Percentiles rank a stretch among this genome's conserved stretches.
Conservation (phyloP, 2,329 filamentous ascomycete genomes). For the Fonsecaea erecta region DNA sequence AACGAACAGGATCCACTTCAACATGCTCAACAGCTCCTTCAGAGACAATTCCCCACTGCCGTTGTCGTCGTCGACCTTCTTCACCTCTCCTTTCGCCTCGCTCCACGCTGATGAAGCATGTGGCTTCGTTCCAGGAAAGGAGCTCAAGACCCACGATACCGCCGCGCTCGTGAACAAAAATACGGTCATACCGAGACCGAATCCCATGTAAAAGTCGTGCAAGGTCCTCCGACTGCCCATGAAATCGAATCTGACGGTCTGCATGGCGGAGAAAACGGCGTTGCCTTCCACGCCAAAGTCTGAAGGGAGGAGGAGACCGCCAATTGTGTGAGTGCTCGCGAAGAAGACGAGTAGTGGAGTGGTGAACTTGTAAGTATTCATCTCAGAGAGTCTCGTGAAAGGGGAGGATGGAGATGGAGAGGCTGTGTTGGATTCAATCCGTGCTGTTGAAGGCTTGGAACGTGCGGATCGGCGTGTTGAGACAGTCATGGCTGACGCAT, state of each 20-base stretch:
- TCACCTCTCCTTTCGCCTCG: background rate
- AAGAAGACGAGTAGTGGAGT: background rate
- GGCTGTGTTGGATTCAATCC: background rate
- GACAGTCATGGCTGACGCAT: background rate
- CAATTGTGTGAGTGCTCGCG: background rate
- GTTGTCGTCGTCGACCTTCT: background rate
- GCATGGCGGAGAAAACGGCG: background rate
- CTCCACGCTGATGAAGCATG: background rate
- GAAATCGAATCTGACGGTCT: background rate
- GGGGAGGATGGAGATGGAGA: background rate
- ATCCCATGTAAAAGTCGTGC: slow-evolving; percentile 4
- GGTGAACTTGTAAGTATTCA: background rate
- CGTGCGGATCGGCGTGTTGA: background rate
- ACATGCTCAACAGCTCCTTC: background rate
- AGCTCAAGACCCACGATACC: background rate
- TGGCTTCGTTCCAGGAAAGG: background rate
- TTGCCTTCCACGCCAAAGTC: background rate
- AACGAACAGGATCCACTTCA: background rate
- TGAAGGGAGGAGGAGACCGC: background rate
- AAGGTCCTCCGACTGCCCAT: background rate
- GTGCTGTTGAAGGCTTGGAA: background rate
- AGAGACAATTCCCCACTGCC: background rate
- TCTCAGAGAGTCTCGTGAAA: background rate
- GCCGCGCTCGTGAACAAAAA: background rate
- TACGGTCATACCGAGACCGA: background rate